Percentiles rank a stretch among this genome's conserved stretches.
These are phyloP conservation scores for Mycosphaerella sp. DNA, from an alignment of 2,329 filamentous ascomycete species.

Conservation along the genomic window DNA sequence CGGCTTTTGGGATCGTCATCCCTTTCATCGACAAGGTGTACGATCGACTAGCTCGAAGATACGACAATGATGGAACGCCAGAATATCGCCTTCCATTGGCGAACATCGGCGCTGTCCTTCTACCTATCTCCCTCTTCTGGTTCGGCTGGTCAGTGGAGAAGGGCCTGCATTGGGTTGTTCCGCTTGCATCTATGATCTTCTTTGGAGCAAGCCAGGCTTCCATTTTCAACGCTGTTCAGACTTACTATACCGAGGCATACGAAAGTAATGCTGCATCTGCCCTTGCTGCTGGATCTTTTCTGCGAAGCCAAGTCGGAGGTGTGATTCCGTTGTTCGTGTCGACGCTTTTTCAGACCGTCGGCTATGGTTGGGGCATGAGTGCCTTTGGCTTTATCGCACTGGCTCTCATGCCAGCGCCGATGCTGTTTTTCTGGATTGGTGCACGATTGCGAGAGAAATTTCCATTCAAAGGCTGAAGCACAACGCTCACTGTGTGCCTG, in stretches of 20 bases:
- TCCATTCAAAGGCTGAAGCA: slow-evolving; percentile 22
- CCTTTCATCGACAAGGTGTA: slow-evolving; percentile 42
- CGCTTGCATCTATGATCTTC: slow-evolving; percentile 39
- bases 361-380: slow-evolving; percentile 45
- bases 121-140: slow-evolving; percentile 42
- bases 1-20: slow-evolving; percentile 40
- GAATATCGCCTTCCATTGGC: slow-evolving; percentile 43
- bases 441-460: slow-evolving; percentile 43
- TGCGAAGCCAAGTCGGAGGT: slow-evolving; percentile 42
- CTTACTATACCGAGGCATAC: slow-evolving; percentile 49
- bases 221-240: slow-evolving; percentile 49
- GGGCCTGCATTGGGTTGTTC: slow-evolving; percentile 37
- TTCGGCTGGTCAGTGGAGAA: slow-evolving; percentile 41
- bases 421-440: slow-evolving; percentile 46
- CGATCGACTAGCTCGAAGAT: slow-evolving; percentile 37
- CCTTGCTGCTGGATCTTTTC: slow-evolving; percentile 45
- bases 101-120: slow-evolving; percentile 40
- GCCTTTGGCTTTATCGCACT: slow-evolving; percentile 43
- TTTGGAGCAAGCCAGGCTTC: slow-evolving; percentile 49
- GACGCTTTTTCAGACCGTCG: slow-evolving; percentile 38
- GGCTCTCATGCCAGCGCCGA: slow-evolving; percentile 43
- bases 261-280: slow-evolving; percentile 46
- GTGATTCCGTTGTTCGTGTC: slow-evolving; percentile 43
- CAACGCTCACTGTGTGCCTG: neutral
- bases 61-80: slow-evolving; percentile 38